Conservation (phyloP, 2,329 filamentous ascomycete genomes). For the Raffaelea arxii region DNA sequence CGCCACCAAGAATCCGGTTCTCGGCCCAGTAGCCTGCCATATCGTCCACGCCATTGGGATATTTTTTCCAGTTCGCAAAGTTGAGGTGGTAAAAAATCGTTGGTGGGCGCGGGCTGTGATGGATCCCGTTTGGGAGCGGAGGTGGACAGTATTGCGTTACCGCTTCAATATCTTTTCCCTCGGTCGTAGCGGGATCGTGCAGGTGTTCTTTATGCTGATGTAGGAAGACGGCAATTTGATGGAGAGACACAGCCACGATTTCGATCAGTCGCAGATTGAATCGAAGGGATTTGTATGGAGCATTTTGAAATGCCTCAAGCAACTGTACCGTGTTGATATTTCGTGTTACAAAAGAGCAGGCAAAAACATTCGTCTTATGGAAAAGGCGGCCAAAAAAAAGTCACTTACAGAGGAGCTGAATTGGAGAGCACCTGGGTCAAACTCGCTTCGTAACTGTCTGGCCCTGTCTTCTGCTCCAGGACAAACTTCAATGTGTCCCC, state of each 20-base stretch:
- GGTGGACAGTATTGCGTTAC: not conserved
- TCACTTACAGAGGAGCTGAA: not conserved
- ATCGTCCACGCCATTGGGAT: conserved; percentile 11
- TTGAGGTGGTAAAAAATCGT: not conserved
- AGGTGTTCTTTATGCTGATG: not conserved
- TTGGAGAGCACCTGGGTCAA: not conserved
- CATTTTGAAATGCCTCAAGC: not conserved
- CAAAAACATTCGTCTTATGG: no score
- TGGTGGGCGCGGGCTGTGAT: not conserved
- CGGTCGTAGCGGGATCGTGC: not conserved
- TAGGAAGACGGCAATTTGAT: not conserved
- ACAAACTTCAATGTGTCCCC: not conserved
- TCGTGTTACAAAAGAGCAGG: not conserved
- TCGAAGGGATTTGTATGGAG: not conserved
- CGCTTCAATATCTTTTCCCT: not conserved
- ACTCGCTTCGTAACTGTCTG: not conserved
- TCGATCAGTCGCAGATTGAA: not conserved
- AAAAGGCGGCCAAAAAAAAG: not conserved
- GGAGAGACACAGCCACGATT: not conserved
- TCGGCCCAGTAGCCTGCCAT: conserved; percentile 19
- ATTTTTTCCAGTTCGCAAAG: conserved; percentile 2
- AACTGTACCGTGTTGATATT: not conserved
- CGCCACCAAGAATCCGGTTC: conserved; percentile 18
- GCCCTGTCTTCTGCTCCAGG: not conserved
- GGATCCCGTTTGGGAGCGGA: not conserved